These are phyloP conservation scores for Metschnikowia koreensis DNA, from an alignment of 805 yeast genomes.

Conservation along the genomic window DNA sequence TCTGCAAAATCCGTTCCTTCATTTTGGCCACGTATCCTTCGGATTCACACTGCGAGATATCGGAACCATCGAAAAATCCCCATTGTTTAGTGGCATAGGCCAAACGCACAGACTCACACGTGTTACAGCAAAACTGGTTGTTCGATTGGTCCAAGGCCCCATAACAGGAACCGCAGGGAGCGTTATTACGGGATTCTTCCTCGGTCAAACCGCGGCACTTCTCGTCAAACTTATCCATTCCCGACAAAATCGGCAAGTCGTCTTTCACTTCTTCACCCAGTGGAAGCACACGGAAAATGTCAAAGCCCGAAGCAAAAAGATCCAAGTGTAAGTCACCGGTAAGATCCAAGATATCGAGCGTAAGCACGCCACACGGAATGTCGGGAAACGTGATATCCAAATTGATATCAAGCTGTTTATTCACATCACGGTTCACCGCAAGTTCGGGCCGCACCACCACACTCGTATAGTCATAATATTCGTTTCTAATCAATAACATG, in stretches of 20 bases:
- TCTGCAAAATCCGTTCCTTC: constrained; percentile 47
- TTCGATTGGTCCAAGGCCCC: constrained; percentile 56
- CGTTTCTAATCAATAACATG: constrained; percentile 61
- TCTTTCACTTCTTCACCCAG: constrained; percentile 46
- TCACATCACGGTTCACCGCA: constrained; percentile 81
- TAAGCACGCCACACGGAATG: constrained; percentile 79
- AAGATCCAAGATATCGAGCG: constrained; percentile 85
- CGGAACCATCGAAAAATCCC: constrained; percentile 88
- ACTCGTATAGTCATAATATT: constrained; percentile 70
- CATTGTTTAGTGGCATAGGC: constrained; percentile 79
- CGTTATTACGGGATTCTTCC: constrained; percentile 34
- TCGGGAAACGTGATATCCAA: constrained; percentile 81
- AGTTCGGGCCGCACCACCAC: constrained; percentile 76
- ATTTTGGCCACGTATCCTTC: constrained; percentile 79
- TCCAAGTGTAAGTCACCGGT: constrained; percentile 83
- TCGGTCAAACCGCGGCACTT: constrained; percentile 33
- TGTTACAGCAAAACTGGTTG: constrained; percentile 70
- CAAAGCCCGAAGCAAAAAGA: constrained; percentile 66
- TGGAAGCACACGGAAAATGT: constrained; percentile 59
- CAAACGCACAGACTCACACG: constrained; percentile 74
- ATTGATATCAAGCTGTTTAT: constrained; percentile 71
- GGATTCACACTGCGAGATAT: constrained; percentile 84
- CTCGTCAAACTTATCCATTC: constrained; percentile 25
- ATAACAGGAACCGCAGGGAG: constrained; percentile 81
- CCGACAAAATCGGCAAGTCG: constrained; percentile 23